Percentiles rank a stretch among this genome's conserved stretches.
Conservation (phyloP, 2,329 filamentous ascomycete species). For the Sphaceloma murrayae region DNA sequence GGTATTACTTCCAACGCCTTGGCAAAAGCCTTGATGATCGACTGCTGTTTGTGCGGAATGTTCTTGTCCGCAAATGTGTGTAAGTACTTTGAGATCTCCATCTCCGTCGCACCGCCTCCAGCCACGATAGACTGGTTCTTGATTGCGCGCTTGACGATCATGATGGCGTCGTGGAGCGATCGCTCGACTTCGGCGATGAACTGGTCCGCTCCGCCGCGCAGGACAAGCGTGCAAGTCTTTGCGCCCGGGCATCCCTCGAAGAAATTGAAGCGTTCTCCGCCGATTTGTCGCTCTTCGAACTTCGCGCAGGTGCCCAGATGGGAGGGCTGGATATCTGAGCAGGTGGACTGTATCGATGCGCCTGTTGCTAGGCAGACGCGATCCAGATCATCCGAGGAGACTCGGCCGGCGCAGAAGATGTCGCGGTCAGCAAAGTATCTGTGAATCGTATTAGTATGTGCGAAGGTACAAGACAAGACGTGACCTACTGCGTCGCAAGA, state of each 20-base stretch:
- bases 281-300: conserved; percentile 96
- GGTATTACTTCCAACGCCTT: conserved; percentile 96
- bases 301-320: conserved; percentile 82
- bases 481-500: conserved; percentile 69
- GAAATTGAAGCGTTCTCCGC: conserved; percentile 95
- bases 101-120: conserved; percentile 87
- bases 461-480: background rate
- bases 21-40: conserved; percentile 94
- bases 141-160: conserved; percentile 98
- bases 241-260: conserved; percentile 92
- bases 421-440: conserved; percentile 91
- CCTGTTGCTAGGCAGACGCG: conserved; percentile 92
- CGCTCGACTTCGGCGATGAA: conserved; percentile 99
- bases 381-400: conserved; percentile 85
- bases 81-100: conserved; percentile 92
- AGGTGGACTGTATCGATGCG: conserved; percentile 86
- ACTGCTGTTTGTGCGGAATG: conserved; percentile 88
- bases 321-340: conserved; percentile 81
- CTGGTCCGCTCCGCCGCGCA: conserved; percentile 93
- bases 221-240: conserved; percentile 91
- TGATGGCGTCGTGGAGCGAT: conserved; percentile 95
- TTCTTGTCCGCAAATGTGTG: conserved; percentile 89
- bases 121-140: conserved; percentile 92
- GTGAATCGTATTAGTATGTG: background rate
- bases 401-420: conserved; percentile 94